Base-by-base conservation (phyloP, 2,329 filamentous ascomycete species). In the Calcarisporium arbuscula region DNA sequence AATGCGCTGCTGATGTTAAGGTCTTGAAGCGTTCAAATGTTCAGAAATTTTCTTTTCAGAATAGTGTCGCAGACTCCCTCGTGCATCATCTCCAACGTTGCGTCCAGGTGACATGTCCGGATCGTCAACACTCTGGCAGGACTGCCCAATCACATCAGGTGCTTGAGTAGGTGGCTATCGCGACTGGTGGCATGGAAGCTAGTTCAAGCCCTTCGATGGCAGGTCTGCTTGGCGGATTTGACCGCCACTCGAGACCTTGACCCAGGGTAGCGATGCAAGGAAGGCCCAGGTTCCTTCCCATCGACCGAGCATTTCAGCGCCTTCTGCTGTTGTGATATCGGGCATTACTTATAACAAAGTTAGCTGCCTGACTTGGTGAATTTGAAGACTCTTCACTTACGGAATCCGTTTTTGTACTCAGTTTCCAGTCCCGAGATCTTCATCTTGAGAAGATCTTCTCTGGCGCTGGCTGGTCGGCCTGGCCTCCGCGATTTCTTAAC, bases 201-300 rank as follows among this genome's bases (percentile, higher is more conserved):
- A 55, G 37, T 44, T 52, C 27, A 57, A 45, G 7, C 53, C 57
- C 31, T 54, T 58, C 4, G 87, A 87, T 15, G 89, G 90, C 52
- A 95, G 95, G 41, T 70, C 82, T 17, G 84, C 82, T n/a, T 77
- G 64, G 49, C 78, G 74, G 42, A 79, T 70, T 10, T 58, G 64
- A 5, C 86, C 86, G 19, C 73, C 68, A 37, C 71, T 77, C 5
- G 74, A 73, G 36, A 95, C 67, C 41, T 86, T 80, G 41, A 87
- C 70, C 71, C 89, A 96, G 40, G 80, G 77, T 46, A 95, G 57
- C 8, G 74, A 81, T 21, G 80, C 77, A 42, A 95, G 70, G 49
- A 82, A 82, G 8, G 84, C 72, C 90, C 90, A 96, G 18, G 84
- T 75, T 5, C 85, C 84, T 44, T 87, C 83, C 86, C 88, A 96